Evolutionary conservation across 2,329 filamentous ascomycete genomes (phyloP).

Genomic region (Beauveria medogensis): DNA sequence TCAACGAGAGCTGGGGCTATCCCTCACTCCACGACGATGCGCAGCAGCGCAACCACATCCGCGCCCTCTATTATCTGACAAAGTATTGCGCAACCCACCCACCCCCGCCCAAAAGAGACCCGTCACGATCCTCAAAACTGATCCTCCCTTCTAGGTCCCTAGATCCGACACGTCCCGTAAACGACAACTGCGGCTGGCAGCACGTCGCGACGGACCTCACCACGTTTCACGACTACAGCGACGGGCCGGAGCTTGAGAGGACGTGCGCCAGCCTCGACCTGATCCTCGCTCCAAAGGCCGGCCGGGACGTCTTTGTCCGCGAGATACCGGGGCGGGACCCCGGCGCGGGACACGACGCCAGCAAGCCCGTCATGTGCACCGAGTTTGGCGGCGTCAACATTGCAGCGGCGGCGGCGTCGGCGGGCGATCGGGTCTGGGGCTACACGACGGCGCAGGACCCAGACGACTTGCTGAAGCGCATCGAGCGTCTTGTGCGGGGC

Average conservation of each 20-base stretch:
- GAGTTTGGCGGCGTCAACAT: too few species aligned
- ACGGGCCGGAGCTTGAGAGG: too few species aligned
- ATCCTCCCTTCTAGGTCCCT: constrained; percentile 29
- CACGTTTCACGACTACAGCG: too few species aligned
- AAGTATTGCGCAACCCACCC: constrained; percentile 33
- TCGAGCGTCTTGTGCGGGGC: constrained; percentile 51
- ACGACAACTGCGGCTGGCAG: constrained; percentile 67
- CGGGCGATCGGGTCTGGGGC: constrained; percentile 53
- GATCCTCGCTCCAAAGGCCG: too few species aligned
- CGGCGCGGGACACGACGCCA: too few species aligned
- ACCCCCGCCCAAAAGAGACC: too few species aligned
- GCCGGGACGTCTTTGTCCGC: too few species aligned
- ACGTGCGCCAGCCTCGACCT: too few species aligned
- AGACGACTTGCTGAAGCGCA: constrained; percentile 48
- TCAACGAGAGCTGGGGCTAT: constrained; percentile 59
- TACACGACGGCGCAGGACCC: constrained; percentile 58
- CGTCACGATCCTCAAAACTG: too few species aligned
- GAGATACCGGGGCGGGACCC: too few species aligned
- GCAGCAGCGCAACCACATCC: constrained; percentile 56
- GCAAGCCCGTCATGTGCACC: too few species aligned
- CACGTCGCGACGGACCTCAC: constrained; percentile 37
- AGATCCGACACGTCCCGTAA: constrained; percentile 56
- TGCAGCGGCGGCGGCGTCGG: too few species aligned
- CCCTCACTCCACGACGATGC: constrained; percentile 45
- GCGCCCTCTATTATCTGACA: constrained; percentile 54